Evolutionary conservation across 1,284 basidiomycete genomes (phyloP), one percentile per base, ranked within the genome.

Genomic region (Ustilago xerochloae): DNA sequence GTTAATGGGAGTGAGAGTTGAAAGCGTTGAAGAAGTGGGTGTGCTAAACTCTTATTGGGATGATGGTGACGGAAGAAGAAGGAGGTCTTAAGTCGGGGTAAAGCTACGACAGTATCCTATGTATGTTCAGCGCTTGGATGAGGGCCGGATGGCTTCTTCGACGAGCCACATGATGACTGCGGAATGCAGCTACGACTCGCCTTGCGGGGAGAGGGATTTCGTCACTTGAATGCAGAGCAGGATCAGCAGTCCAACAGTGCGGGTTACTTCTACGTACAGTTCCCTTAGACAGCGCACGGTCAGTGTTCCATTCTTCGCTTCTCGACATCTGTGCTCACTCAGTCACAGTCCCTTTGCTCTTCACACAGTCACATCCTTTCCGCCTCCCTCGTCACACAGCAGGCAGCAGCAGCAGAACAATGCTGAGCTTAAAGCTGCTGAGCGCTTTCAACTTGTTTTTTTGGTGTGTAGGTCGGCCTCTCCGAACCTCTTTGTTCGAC

Each of bases 171-270:
- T 30, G 38, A 41, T 30, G 52, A 39, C 26, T 35, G 55, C 30
- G 51, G 56, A 65, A 59, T 45, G 54, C 24, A 15, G 20, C 15
- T 20, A 26, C 43, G 24, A 33, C 29, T 32, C 18, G 13, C n/a
- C 28, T 8, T 2, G 41, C 4, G 38, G 20, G 20, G 38, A 39
- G 38, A 39, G 38, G n/a, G n/a, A 48, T 58, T 63, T 57, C 54
- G 54, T 63, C 61, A 63, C 61, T 35, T 28, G 22, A 24, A 49
- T 18, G 30, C 29, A 33, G 10, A 49, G 45, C 50, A 20, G 51
- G 28, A 29, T 43, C 26, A 53, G 51, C 51, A 53, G 29, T 24
- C 22, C 41, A 43, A 43, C 41, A 43, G 41, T 41, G 38, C 47
- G 1, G 24, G 16, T 22, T n/a, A 13, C 22, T 45, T 13, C 24